Evolutionary conservation across 2,329 filamentous ascomycete genomes (phyloP).

Genomic region (Cytospora leucostoma): DNA sequence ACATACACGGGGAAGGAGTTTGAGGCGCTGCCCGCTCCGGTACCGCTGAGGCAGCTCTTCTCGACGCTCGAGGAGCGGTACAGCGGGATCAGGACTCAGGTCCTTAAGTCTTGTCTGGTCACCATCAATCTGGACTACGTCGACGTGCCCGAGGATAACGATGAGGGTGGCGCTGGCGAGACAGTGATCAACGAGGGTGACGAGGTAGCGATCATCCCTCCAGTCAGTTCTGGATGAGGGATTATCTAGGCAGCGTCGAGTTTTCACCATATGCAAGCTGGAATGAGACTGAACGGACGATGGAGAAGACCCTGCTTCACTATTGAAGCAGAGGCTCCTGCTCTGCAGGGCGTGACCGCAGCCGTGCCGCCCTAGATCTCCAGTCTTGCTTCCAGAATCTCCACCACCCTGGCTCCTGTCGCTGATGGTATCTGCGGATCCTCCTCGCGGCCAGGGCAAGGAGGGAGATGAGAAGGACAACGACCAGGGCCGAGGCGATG

Average conservation of each 20-base stretch:
- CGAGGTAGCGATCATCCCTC: slow-evolving; percentile 85
- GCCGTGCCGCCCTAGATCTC: slow-evolving; percentile 1
- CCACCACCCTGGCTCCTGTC: slow-evolving; percentile 30
- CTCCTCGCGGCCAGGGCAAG: slow-evolving; percentile 24
- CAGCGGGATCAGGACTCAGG: slow-evolving; percentile 65
- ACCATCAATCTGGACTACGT: slow-evolving; percentile 83
- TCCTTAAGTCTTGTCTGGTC: slow-evolving; percentile 72
- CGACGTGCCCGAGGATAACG: slow-evolving; percentile 59
- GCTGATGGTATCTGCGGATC: slow-evolving; percentile 23
- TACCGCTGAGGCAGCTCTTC: slow-evolving; percentile 65
- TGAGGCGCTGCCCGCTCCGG: slow-evolving; percentile 67
- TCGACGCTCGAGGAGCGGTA: slow-evolving; percentile 68
- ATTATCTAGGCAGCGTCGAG: not conserved
- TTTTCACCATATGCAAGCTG: not conserved
- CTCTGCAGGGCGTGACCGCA: slow-evolving; percentile 20
- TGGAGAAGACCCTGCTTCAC: slow-evolving; percentile 5
- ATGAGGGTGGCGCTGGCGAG: slow-evolving; percentile 41
- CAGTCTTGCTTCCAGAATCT: slow-evolving; percentile 27
- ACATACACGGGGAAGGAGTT: slow-evolving; percentile 69
- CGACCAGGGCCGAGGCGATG: slow-evolving; percentile 37
- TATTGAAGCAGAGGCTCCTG: slow-evolving; percentile 31
- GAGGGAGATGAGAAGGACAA: slow-evolving; percentile 32
- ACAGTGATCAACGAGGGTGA: slow-evolving; percentile 69
- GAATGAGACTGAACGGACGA: slow-evolving; percentile 11
- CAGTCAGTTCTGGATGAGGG: slow-evolving; percentile 77